These are phyloP conservation scores for Ophiostoma himal-ulmi DNA, from an alignment of 2,329 filamentous ascomycete species.

Conservation along the genomic window DNA sequence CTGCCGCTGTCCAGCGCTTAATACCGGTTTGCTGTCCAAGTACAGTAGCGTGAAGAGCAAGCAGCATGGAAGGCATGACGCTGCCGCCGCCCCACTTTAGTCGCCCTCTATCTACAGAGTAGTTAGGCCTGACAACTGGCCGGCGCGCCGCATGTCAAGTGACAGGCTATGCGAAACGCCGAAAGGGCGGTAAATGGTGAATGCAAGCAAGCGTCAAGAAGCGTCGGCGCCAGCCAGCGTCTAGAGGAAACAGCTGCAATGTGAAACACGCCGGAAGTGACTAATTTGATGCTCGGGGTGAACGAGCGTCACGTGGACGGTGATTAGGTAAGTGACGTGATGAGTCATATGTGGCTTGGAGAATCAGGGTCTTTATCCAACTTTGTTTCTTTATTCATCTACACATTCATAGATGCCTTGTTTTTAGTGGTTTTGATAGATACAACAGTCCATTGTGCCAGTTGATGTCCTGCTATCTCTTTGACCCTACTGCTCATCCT, in stretches of 20 bases:
- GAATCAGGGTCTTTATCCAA: neutral
- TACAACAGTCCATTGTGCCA: no score
- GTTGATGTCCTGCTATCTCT: no score
- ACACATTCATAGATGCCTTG: no score
- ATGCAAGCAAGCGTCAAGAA: neutral
- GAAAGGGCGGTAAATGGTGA: neutral
- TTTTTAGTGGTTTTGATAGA: no score
- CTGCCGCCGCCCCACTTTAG: constrained; percentile 11
- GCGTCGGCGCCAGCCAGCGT: neutral
- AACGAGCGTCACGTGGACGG: neutral
- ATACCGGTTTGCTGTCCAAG: neutral
- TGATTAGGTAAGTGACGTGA: neutral
- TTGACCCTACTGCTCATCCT: no score
- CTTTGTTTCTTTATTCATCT: no score
- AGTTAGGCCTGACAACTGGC: neutral
- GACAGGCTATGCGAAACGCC: neutral
- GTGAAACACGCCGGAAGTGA: neutral
- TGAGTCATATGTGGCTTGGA: neutral
- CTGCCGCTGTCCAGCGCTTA: constrained; percentile 21
- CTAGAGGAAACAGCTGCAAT: neutral
- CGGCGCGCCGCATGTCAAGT: neutral
- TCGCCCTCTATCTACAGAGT: neutral
- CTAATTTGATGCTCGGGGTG: neutral
- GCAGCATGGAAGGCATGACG: neutral
- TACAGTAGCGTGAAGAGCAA: neutral